Conservation (phyloP, 1,284 basidiomycete species). For the Apiotrichum akiyoshidainum region DNA sequence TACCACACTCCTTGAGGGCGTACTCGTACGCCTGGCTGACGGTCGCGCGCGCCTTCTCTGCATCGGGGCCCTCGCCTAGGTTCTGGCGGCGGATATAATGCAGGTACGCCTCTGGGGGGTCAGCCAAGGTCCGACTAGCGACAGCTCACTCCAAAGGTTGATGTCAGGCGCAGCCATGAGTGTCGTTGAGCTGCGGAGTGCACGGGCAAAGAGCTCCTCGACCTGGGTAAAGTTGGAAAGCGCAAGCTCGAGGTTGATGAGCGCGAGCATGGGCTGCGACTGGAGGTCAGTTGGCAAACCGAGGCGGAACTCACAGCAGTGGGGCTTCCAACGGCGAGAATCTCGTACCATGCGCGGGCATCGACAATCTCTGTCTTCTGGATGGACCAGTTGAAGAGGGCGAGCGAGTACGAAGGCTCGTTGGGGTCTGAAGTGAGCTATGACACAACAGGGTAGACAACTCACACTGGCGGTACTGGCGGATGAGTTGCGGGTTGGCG, state of each 20-base stretch:
- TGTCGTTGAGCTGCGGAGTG: constrained; percentile 40
- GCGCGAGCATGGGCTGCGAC: constrained; percentile 42
- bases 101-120: constrained; percentile 45
- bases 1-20: constrained; percentile 82
- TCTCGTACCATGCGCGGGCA: constrained; percentile 47
- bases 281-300: constrained; percentile 8
- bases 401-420: constrained; percentile 31
- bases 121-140: neutral
- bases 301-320: constrained; percentile 37
- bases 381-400: constrained; percentile 52
- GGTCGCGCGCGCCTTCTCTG: constrained; percentile 62
- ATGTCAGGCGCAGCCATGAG: constrained; percentile 48
- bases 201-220: constrained; percentile 46
- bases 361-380: constrained; percentile 46
- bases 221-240: constrained; percentile 48
- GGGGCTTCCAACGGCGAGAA: constrained; percentile 40
- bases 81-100: constrained; percentile 52
- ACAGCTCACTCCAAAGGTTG: constrained; percentile 49
- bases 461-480: constrained; percentile 32
- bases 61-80: constrained; percentile 38
- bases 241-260: constrained; percentile 50
- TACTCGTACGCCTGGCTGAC: constrained; percentile 92
- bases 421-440: constrained; percentile 30
- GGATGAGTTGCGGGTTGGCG: constrained; percentile 31
- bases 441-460: neutral